phyloP scores from a whole-genome alignment of 23 red algal genomes.

The Agarophyton chilense region DNA sequence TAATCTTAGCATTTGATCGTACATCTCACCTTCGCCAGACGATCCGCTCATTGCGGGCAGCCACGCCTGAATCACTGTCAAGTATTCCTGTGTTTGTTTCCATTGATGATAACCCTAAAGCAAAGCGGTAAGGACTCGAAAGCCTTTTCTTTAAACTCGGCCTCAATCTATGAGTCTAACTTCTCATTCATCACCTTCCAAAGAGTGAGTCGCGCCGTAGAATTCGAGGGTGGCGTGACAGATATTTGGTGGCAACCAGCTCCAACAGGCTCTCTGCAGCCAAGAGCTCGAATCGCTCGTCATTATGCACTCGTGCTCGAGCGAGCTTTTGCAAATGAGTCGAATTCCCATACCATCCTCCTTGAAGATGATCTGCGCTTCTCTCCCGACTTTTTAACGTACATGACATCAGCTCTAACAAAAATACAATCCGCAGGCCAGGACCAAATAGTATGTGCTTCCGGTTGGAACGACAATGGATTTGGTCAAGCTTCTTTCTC shows the following conservation, averaged over 20 bases:
- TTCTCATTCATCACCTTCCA: not conserved
- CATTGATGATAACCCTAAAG: slow-evolving; percentile 37
- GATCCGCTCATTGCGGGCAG: slow-evolving; percentile 17
- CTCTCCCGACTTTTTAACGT: slow-evolving; percentile 50
- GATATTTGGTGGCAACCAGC: slow-evolving; percentile 36
- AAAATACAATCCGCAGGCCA: slow-evolving; percentile 23
- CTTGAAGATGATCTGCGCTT: slow-evolving; percentile 69
- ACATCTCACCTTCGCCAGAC: slow-evolving; percentile 35
- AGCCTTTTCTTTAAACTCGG: not conserved
- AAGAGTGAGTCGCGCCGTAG: slow-evolving; percentile 23
- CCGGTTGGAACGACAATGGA: slow-evolving; percentile 74
- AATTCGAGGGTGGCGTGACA: not conserved
- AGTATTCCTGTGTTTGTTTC: slow-evolving; percentile 42
- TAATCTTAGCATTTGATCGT: slow-evolving; percentile 38
- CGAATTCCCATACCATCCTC: slow-evolving; percentile 36
- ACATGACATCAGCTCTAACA: slow-evolving; percentile 8
- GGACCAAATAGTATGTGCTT: slow-evolving; percentile 45
- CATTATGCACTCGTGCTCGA: slow-evolving; percentile 35
- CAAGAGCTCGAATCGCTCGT: slow-evolving; percentile 27
- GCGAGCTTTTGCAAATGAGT: slow-evolving; percentile 22
- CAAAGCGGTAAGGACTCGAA: slow-evolving; percentile 16
- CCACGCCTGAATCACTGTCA: slow-evolving; percentile 1
- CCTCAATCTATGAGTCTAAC: not conserved
- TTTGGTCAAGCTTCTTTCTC: not conserved
- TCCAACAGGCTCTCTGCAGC: not conserved